phyloP scores from a whole-genome alignment of 1,284 basidiomycete genomes.

The Coniferiporia sulphurascens region DNA sequence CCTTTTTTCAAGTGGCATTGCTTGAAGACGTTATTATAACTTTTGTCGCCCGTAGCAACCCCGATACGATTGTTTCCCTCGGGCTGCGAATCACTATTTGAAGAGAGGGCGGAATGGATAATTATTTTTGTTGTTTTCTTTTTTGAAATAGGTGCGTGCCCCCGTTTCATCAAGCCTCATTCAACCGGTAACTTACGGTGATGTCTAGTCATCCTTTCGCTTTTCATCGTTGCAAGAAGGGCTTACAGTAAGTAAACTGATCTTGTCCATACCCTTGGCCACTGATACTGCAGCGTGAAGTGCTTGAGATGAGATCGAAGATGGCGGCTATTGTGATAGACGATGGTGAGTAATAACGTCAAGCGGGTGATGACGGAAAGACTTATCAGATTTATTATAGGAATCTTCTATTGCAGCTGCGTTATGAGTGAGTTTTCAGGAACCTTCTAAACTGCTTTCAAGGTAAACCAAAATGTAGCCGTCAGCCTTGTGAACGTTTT shows the following conservation, averaged over 20 bases:
- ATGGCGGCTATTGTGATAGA: conserved; percentile 3
- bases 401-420: conserved; percentile 12
- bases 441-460: neutral
- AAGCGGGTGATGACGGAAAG: neutral
- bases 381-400: neutral
- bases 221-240: conserved; percentile 11
- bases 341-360: conserved; percentile 1
- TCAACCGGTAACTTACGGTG: neutral
- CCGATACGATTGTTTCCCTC: conserved; percentile 7
- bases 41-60: neutral
- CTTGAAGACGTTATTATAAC: neutral
- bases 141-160: conserved; percentile 10
- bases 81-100: conserved; percentile 8
- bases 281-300: neutral
- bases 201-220: conserved; percentile 4
- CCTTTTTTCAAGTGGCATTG: neutral
- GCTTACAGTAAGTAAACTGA: neutral
- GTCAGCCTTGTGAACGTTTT: conserved; percentile 10
- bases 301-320: neutral
- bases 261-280: neutral
- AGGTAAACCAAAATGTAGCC: neutral
- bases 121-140: conserved; percentile 8
- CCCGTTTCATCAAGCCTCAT: neutral
- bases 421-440: neutral
- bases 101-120: conserved; percentile 7